Evolutionary conservation across 2,329 filamentous ascomycete species (phyloP).

Genomic region (Arthrobotrys iridis): DNA sequence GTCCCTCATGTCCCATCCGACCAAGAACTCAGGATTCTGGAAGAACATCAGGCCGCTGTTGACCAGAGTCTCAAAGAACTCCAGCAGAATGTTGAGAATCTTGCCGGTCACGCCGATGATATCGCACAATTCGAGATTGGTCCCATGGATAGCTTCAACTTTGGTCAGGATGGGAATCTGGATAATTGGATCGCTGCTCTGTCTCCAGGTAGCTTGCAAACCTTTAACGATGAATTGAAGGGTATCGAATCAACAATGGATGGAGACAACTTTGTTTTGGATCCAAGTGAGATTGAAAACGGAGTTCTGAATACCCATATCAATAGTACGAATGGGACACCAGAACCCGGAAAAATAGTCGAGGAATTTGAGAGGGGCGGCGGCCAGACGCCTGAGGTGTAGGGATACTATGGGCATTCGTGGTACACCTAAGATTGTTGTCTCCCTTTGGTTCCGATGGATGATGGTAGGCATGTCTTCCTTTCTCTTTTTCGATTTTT

Average conservation of each 20-base stretch:
- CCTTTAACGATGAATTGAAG: conserved; percentile 35
- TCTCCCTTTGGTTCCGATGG: background rate
- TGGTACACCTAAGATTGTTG: conserved; percentile 8
- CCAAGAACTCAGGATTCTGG: conserved; percentile 27
- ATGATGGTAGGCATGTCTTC: background rate
- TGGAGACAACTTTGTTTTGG: conserved; percentile 26
- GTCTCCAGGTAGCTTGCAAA: conserved; percentile 42
- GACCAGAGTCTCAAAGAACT: conserved; percentile 43
- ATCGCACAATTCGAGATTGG: conserved; percentile 26
- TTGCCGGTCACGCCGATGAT: conserved; percentile 22
- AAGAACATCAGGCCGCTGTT: conserved; percentile 33
- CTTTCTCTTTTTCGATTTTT: background rate
- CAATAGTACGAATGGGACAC: conserved; percentile 42
- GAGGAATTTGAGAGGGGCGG: conserved; percentile 13
- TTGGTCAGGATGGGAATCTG: conserved; percentile 27
- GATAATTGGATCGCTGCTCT: conserved; percentile 44
- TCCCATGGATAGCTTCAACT: conserved; percentile 31
- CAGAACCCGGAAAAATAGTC: conserved; percentile 27
- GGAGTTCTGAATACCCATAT: conserved; percentile 48
- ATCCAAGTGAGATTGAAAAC: conserved; percentile 29
- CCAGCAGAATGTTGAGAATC: conserved; percentile 47
- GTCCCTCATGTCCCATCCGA: conserved; percentile 22
- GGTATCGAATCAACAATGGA: conserved; percentile 29
- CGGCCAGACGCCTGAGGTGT: conserved; percentile 32
- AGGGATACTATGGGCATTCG: conserved; percentile 24